Conservation (phyloP, 495 filamentous ascomycete species). For the Neurospora sp. region DNA sequence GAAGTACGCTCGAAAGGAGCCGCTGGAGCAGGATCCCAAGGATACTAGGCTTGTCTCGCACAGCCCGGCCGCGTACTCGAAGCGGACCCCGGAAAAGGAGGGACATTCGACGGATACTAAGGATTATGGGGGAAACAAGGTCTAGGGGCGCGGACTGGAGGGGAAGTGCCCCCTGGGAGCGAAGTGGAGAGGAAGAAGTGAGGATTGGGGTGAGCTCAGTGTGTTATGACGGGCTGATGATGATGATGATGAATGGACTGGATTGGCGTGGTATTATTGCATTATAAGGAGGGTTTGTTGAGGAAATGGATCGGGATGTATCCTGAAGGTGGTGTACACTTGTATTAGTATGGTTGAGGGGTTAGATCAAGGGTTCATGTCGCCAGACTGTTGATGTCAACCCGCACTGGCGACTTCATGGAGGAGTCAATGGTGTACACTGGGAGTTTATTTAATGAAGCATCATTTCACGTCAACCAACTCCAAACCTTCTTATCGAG, state of each 20-base stretch:
- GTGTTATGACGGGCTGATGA: background rate
- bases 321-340: background rate
- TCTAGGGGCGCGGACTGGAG: too few relatives aligned
- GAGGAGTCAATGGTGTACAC: background rate
- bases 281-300: background rate
- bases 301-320: background rate
- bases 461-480: background rate
- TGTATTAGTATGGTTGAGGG: background rate
- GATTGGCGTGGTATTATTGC: background rate
- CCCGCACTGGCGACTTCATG: background rate
- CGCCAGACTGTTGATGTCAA: background rate
- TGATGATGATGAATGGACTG: background rate
- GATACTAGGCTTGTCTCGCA: conserved; percentile 3
- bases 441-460: background rate
- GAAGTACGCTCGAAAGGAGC: background rate
- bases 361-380: background rate
- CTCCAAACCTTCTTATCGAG: background rate
- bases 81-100: conserved; percentile 7
- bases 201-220: background rate
- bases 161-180: too few relatives aligned
- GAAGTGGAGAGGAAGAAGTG: background rate
- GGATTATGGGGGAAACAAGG: background rate
- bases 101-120: background rate
- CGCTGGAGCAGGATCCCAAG: conserved; percentile 5
- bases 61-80: conserved; percentile 2